phyloP scores from a whole-genome alignment of 2,329 filamentous ascomycete genomes.

The Botrytis aclada region DNA sequence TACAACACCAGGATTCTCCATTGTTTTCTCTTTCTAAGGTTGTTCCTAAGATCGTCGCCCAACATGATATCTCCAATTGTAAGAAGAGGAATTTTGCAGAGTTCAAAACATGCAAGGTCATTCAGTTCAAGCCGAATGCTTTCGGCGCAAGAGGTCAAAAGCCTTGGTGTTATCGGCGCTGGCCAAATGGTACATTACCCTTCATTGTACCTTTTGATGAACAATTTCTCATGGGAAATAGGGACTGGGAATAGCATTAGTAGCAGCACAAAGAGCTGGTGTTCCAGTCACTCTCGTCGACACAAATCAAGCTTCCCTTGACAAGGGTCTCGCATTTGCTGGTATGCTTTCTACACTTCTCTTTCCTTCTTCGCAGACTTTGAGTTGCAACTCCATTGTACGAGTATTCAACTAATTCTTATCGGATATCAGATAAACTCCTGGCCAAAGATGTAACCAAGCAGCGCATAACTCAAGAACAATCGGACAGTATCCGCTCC shows the following conservation, averaged over 20 bases:
- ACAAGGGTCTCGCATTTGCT: constrained; percentile 88
- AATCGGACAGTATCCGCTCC: constrained; percentile 69
- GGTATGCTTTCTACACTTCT: constrained; percentile 48
- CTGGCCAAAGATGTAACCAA: constrained; percentile 91
- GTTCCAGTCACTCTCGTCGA: constrained; percentile 87
- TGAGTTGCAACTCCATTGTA: no score
- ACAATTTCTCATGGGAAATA: constrained; percentile 40
- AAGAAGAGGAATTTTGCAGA: constrained; percentile 29
- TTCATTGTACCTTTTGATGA: background rate
- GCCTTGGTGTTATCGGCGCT: constrained; percentile 85
- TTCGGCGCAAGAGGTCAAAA: constrained; percentile 72
- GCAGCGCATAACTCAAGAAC: constrained; percentile 75
- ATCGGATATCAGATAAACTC: constrained; percentile 66
- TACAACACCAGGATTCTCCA: background rate
- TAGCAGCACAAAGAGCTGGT: constrained; percentile 79
- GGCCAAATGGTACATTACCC: constrained; percentile 77
- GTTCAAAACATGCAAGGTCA: constrained; percentile 41
- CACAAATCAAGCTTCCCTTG: constrained; percentile 75
- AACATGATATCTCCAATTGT: constrained; percentile 35
- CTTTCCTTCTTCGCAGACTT: background rate
- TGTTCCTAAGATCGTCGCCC: background rate
- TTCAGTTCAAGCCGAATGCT: constrained; percentile 69
- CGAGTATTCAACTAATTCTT: constrained; percentile 5
- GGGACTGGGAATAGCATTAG: constrained; percentile 93
- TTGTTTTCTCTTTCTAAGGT: background rate